Conservation (phyloP, 2,329 filamentous ascomycete genomes). For the Simplicillium aogashimaense region DNA sequence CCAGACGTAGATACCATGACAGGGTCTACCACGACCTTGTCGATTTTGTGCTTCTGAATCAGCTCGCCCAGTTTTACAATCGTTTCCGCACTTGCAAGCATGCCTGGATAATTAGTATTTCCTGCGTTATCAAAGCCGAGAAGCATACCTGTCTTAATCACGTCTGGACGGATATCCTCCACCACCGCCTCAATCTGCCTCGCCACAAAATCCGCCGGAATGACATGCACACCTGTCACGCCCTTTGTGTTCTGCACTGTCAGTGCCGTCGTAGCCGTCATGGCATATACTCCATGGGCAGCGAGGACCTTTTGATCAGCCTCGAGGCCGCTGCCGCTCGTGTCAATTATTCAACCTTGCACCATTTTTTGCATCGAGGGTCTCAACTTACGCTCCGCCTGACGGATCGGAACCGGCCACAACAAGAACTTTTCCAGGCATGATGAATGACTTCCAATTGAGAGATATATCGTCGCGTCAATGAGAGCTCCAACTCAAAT, state of each 20-base stretch:
- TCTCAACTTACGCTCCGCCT: constrained; percentile 63
- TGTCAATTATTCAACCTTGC: constrained; percentile 1
- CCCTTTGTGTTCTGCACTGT: constrained; percentile 93
- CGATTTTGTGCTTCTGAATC: constrained; percentile 19
- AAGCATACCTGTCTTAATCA: constrained; percentile 75
- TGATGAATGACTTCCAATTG: too few relatives aligned
- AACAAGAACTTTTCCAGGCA: constrained; percentile 51
- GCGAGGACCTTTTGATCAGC: constrained; percentile 93
- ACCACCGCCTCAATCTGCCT: constrained; percentile 81
- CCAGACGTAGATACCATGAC: constrained; percentile 91
- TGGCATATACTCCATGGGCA: constrained; percentile 87
- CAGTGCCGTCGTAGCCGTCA: constrained; percentile 89
- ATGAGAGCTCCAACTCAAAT: too few relatives aligned
- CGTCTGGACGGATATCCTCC: constrained; percentile 77
- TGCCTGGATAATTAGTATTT: constrained; percentile 16
- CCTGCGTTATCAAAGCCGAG: constrained; percentile 1
- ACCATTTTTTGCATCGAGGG: not conserved
- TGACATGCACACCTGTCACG: constrained; percentile 70
- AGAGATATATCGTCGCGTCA: too few relatives aligned
- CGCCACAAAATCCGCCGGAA: constrained; percentile 67
- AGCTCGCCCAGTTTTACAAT: constrained; percentile 23
- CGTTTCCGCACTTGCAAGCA: constrained; percentile 27
- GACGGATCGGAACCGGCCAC: constrained; percentile 88
- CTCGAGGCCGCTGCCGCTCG: constrained; percentile 64
- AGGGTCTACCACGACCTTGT: constrained; percentile 25